Evolutionary conservation across 352 stramenopile genomes (phyloP).

Genomic region (Pythium apleroticum): DNA sequence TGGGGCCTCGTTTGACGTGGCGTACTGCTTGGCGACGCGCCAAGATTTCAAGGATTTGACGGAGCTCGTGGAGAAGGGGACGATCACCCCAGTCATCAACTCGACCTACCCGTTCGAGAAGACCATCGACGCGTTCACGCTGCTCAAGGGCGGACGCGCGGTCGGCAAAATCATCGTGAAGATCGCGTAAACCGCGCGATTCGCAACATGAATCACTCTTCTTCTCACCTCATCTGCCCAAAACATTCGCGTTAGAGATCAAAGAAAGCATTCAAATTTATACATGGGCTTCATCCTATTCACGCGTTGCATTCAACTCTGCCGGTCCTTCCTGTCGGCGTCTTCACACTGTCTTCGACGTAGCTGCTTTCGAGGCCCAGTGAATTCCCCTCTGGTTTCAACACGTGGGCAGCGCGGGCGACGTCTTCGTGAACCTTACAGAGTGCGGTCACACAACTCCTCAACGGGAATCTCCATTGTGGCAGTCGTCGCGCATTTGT

Average conservation of each 20-base stretch:
- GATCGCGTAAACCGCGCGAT: not conserved
- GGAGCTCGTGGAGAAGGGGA: conserved; percentile 27
- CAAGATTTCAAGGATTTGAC: conserved; percentile 14
- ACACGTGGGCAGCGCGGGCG: too few relatives aligned
- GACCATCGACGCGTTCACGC: conserved; percentile 31
- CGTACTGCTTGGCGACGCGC: not conserved
- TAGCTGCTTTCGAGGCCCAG: too few relatives aligned
- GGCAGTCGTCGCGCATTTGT: not conserved
- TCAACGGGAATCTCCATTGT: not conserved
- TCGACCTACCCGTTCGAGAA: conserved; percentile 33
- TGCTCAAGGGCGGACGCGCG: conserved; percentile 36
- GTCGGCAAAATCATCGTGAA: conserved; percentile 27
- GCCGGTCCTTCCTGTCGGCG: too few relatives aligned
- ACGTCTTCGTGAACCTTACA: not conserved
- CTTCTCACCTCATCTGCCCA: too few relatives aligned
- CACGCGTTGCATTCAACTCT: too few relatives aligned
- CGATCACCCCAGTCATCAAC: conserved; percentile 27
- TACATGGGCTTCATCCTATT: too few relatives aligned
- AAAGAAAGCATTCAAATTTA: too few relatives aligned
- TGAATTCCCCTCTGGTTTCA: too few relatives aligned
- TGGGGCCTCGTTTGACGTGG: conserved; percentile 43
- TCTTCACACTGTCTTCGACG: too few relatives aligned
- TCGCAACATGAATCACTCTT: too few relatives aligned
- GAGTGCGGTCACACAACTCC: not conserved
- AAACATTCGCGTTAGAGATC: too few relatives aligned